These are phyloP conservation scores for Mycena metata DNA, from an alignment of 768 basidiomycete species.

Conservation along the genomic window DNA sequence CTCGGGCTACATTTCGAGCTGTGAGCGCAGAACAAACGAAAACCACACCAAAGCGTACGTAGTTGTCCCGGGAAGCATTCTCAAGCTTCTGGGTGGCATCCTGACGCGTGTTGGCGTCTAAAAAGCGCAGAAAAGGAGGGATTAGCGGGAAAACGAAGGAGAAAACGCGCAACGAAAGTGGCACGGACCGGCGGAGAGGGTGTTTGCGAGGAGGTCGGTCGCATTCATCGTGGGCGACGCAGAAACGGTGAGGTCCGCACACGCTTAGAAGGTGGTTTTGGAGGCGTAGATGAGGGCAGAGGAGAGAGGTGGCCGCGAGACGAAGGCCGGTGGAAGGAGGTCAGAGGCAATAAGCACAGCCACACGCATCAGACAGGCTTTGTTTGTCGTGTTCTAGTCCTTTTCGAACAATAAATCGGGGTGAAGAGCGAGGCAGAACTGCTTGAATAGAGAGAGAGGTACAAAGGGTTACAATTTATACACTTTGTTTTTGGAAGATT, in stretches of 20 bases:
- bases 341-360: not conserved
- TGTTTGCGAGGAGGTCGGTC: constrained; percentile 90
- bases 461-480: no score
- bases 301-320: constrained; percentile 4
- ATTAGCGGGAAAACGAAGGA: constrained; percentile 41
- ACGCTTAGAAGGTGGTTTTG: constrained; percentile 5
- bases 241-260: constrained; percentile 26
- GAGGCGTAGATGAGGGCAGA: not conserved
- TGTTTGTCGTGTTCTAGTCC: no score
- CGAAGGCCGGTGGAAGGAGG: not conserved
- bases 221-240: constrained; percentile 79
- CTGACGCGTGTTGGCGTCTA: constrained; percentile 92
- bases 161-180: constrained; percentile 50
- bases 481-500: no score
- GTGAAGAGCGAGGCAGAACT: no score
- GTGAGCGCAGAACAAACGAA: constrained; percentile 34
- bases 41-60: constrained; percentile 67
- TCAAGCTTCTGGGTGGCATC: constrained; percentile 93
- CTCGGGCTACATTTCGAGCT: constrained; percentile 80
- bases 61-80: constrained; percentile 88
- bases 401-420: no score
- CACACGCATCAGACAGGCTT: not conserved
- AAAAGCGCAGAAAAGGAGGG: constrained; percentile 37
- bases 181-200: constrained; percentile 87
- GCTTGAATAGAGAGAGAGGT: no score